Evolutionary conservation across 768 basidiomycete species (phyloP).

Genomic region (Tricholoma saponaceum): DNA sequence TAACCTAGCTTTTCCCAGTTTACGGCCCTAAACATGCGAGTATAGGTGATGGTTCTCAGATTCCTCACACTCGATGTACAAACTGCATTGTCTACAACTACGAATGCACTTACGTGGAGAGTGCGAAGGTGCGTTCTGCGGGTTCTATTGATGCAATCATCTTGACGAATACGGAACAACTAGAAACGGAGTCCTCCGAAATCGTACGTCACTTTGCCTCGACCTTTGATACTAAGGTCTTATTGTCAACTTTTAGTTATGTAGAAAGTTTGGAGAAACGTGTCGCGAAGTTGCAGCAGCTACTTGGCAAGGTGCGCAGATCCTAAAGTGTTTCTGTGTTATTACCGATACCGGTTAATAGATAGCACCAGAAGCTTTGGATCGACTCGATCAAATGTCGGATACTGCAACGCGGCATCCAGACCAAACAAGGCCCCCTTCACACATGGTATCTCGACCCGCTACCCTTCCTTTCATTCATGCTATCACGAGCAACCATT

Average conservation of each 20-base stretch:
- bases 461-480: conserved; percentile 6
- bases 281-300: conserved; percentile 54
- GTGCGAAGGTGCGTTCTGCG: conserved; percentile 49
- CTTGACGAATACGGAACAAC: background rate
- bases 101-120: conserved; percentile 65
- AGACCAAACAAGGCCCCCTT: background rate
- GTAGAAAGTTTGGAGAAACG: conserved; percentile 58
- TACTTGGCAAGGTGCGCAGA: conserved; percentile 34
- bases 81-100: conserved; percentile 38
- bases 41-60: conserved; percentile 68
- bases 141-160: background rate
- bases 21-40: background rate
- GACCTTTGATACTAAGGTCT: background rate
- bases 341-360: conserved; percentile 18
- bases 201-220: conserved; percentile 33
- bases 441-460: background rate
- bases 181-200: conserved; percentile 60
- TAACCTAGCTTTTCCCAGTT: background rate
- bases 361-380: conserved; percentile 46
- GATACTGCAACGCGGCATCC: background rate
- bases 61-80: conserved; percentile 58
- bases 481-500: background rate
- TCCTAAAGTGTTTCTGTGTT: too few relatives aligned
- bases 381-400: conserved; percentile 6
- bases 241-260: conserved; percentile 30